Conservation (phyloP, 805 yeast species). For the Pichia eremophila region DNA sequence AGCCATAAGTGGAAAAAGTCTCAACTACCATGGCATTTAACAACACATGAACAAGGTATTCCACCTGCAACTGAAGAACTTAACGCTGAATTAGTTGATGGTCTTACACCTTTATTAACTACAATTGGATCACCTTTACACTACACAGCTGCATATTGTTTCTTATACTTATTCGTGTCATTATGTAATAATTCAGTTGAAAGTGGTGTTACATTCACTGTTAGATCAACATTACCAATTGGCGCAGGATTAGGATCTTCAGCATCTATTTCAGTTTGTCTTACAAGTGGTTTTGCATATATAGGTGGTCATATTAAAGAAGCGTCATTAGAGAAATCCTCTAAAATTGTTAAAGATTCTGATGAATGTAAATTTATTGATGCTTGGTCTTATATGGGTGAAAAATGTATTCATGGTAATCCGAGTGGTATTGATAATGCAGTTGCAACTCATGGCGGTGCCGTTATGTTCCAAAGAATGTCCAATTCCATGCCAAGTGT, state of each 20-base stretch:
- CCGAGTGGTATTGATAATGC: conserved; percentile 97
- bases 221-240: conserved; percentile 80
- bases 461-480: conserved; percentile 76
- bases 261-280: conserved; percentile 79
- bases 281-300: conserved; percentile 63
- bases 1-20: conserved; percentile 50
- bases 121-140: conserved; percentile 49
- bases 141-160: conserved; percentile 71
- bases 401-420: conserved; percentile 90
- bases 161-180: conserved; percentile 64
- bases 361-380: conserved; percentile 57
- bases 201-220: conserved; percentile 48
- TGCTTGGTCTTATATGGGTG: conserved; percentile 86
- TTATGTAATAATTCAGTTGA: conserved; percentile 39
- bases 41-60: conserved; percentile 17
- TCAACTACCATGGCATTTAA: conserved; percentile 53
- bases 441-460: conserved; percentile 93
- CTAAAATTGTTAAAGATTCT: conserved; percentile 26
- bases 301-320: conserved; percentile 44
- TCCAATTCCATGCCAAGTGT: conserved; percentile 46
- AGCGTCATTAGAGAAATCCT: conserved; percentile 29
- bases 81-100: conserved; percentile 46
- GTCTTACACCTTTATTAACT: conserved; percentile 35
- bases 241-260: conserved; percentile 97
- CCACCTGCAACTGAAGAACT: conserved; percentile 43